These are phyloP conservation scores for Lactifluus pinguis DNA, from an alignment of 768 basidiomycete genomes.

Conservation along the genomic window DNA sequence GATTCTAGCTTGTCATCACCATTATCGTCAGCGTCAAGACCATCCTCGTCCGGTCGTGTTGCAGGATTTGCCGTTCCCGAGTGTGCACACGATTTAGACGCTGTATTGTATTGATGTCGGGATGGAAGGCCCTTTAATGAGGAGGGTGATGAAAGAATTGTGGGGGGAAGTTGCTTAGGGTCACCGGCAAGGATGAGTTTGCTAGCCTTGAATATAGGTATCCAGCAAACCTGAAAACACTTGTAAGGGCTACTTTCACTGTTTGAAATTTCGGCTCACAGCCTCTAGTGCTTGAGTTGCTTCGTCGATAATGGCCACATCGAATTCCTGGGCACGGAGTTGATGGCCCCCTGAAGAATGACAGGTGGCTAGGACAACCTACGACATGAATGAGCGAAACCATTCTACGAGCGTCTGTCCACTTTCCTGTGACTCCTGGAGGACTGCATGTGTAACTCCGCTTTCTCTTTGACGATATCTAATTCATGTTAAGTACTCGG, in stretches of 20 bases:
- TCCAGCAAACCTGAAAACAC: slow-evolving; percentile 70
- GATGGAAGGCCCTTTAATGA: slow-evolving; percentile 24
- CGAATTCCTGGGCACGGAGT: slow-evolving; percentile 68
- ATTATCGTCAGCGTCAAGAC: neutral
- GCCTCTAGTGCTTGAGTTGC: slow-evolving; percentile 96
- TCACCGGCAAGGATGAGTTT: slow-evolving; percentile 90
- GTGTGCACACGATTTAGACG: neutral
- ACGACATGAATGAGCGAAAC: neutral
- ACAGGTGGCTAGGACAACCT: slow-evolving; percentile 90
- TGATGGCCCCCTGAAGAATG: slow-evolving; percentile 88
- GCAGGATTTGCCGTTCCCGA: neutral
- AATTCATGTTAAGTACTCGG: neutral
- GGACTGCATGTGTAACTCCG: slow-evolving; percentile 71
- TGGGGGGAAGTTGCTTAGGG: slow-evolving; percentile 93
- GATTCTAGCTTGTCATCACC: neutral
- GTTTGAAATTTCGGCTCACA: slow-evolving; percentile 35
- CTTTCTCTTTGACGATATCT: slow-evolving; percentile 88
- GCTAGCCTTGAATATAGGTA: slow-evolving; percentile 87
- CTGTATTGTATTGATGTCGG: neutral
- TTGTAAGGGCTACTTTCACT: neutral
- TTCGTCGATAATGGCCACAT: slow-evolving; percentile 94
- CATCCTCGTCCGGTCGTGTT: neutral
- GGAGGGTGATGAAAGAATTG: slow-evolving; percentile 63
- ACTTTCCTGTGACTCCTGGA: slow-evolving; percentile 67
- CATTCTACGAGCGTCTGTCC: neutral